phyloP scores from a whole-genome alignment of 2,329 filamentous ascomycete genomes.

The Elsinoe arachidis region DNA sequence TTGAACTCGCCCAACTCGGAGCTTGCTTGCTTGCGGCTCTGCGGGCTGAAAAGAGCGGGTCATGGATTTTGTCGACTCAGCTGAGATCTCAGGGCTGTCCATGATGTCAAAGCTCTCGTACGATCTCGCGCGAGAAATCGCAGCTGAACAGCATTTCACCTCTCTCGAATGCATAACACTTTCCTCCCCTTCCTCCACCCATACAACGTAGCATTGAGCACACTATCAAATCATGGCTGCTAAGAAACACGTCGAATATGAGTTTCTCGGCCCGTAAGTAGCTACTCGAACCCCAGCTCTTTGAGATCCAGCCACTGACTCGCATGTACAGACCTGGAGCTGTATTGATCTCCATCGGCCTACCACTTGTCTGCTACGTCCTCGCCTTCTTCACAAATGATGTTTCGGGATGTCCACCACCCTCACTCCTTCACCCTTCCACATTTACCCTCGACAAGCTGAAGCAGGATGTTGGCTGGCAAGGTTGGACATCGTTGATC shows the following conservation, averaged over 20 bases:
- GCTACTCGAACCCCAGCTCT: not conserved
- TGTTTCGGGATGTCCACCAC: conserved; percentile 79
- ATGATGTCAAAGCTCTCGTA: conserved; percentile 6
- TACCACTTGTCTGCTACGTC: conserved; percentile 70
- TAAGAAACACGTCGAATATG: conserved; percentile 31
- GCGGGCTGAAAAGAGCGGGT: not conserved
- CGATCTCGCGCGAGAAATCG: not conserved
- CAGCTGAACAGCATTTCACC: not conserved
- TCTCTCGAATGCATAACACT: not conserved
- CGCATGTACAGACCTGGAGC: conserved; percentile 57
- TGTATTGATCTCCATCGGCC: conserved; percentile 65
- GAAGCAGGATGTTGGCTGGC: conserved; percentile 77
- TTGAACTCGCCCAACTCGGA: not conserved
- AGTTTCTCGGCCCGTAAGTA: conserved; percentile 43
- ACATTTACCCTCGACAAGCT: conserved; percentile 51
- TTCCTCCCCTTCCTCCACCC: not conserved
- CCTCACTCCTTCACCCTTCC: conserved; percentile 62
- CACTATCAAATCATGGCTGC: not conserved
- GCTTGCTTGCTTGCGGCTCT: not conserved
- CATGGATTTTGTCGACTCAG: not conserved
- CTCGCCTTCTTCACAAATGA: conserved; percentile 88
- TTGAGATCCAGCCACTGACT: not conserved
- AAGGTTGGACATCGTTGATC: conserved; percentile 61
- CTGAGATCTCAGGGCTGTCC: not conserved
- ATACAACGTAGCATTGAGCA: not conserved